Conservation (phyloP, 2,329 filamentous ascomycete genomes). For the Trichoderma endophyticum region DNA sequence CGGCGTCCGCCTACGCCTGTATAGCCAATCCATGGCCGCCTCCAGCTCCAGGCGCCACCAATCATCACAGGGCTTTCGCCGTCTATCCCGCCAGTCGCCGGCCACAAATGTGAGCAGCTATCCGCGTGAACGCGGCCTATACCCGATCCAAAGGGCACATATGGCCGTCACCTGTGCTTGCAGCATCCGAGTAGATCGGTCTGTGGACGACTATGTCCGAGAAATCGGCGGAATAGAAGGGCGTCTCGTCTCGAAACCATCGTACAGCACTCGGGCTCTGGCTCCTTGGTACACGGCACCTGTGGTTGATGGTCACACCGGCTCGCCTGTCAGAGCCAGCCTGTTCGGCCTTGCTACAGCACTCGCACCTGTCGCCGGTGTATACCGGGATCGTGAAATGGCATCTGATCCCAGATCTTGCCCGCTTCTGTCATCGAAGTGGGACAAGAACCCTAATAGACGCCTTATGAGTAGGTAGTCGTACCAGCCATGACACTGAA, state of each 20-base stretch:
- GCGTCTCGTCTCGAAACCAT: conserved; percentile 11
- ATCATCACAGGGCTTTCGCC: conserved; percentile 7
- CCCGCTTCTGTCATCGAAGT: not conserved
- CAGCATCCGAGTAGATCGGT: not conserved
- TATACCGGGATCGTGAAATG: conserved; percentile 2
- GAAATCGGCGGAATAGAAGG: not conserved
- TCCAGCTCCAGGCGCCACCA: conserved; percentile 9
- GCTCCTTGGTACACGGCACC: not conserved
- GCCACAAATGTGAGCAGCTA: conserved; percentile 12
- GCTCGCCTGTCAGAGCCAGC: conserved; percentile 15
- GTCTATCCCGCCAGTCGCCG: conserved; percentile 11
- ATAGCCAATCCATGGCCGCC: not conserved
- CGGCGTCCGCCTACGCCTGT: not conserved
- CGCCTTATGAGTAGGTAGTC: not conserved
- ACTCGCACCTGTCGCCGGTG: not conserved
- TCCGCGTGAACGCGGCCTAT: conserved; percentile 5
- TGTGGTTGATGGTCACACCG: not conserved
- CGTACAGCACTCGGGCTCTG: not conserved
- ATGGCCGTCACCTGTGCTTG: not conserved
- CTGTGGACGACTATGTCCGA: not conserved
- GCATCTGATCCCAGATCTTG: conserved; percentile 12
- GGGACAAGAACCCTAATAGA: not conserved
- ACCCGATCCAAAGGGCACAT: not conserved
- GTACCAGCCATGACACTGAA: not conserved
- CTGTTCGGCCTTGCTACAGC: not conserved